phyloP scores from a whole-genome alignment of 129 eudicot species.

The Flaveria bidentis region DNA sequence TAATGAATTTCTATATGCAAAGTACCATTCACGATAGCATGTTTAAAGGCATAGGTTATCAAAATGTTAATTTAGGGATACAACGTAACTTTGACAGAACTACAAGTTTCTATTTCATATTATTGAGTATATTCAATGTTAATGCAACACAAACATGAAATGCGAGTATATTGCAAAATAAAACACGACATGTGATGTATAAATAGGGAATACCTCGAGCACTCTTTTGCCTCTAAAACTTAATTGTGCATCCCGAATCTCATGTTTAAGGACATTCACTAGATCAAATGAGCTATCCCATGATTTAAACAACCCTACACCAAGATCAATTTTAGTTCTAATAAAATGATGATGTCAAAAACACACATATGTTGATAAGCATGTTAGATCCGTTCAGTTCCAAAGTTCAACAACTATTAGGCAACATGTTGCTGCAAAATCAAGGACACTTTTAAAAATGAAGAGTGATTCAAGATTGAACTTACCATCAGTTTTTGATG shows the following conservation, averaged over 20 bases:
- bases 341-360: slow-evolving; percentile 3
- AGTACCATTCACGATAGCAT: slow-evolving; percentile 16
- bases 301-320: slow-evolving; percentile 60
- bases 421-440: slow-evolving; percentile 13
- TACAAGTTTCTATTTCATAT: slow-evolving; percentile 6
- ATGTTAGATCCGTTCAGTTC: slow-evolving; percentile 1
- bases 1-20: slow-evolving; percentile 17
- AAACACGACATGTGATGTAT: slow-evolving; percentile 1
- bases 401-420: not conserved
- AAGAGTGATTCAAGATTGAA: slow-evolving; percentile 13
- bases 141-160: not conserved
- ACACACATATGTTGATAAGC: not conserved
- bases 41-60: slow-evolving; percentile 12
- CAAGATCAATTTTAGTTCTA: slow-evolving; percentile 9
- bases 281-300: slow-evolving; percentile 80
- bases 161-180: slow-evolving; percentile 17
- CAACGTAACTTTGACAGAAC: slow-evolving; percentile 5
- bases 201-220: slow-evolving; percentile 52
- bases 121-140: not conserved
- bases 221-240: slow-evolving; percentile 88
- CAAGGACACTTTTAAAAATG: not conserved
- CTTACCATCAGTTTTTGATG: slow-evolving; percentile 74
- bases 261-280: slow-evolving; percentile 67
- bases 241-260: slow-evolving; percentile 82
- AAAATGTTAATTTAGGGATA: not conserved